Percentiles rank a stretch among this genome's conserved stretches.
Evolutionary conservation across 2,329 filamentous ascomycete genomes (phyloP).

Genomic region (Colletotrichum musae): DNA sequence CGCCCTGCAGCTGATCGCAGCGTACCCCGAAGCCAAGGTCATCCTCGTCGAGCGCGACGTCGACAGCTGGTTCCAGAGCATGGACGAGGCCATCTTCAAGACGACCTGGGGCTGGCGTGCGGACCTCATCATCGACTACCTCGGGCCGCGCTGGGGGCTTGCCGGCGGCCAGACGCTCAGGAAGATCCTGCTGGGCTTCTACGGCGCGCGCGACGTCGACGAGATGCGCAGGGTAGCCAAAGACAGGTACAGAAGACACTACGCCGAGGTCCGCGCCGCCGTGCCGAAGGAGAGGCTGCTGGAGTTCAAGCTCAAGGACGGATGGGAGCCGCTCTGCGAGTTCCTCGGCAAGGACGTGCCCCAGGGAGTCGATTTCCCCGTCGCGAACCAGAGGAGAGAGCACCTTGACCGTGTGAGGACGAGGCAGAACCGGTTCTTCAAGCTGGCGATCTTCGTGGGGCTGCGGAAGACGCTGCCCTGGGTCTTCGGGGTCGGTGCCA

Average conservation of each 20-base stretch:
- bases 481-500: slow-evolving; percentile 3
- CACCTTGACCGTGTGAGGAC: slow-evolving; percentile 27
- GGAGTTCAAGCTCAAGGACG: slow-evolving; percentile 56
- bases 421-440: slow-evolving; percentile 30
- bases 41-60: slow-evolving; percentile 61
- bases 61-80: slow-evolving; percentile 18
- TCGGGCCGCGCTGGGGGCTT: slow-evolving; percentile 51
- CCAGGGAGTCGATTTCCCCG: slow-evolving; percentile 48
- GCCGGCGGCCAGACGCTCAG: slow-evolving; percentile 44
- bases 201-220: slow-evolving; percentile 43
- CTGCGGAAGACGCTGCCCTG: slow-evolving; percentile 13
- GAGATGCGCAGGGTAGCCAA: slow-evolving; percentile 55
- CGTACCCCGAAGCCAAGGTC: slow-evolving; percentile 81
- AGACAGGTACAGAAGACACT: slow-evolving; percentile 54
- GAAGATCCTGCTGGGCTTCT: slow-evolving; percentile 50
- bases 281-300: slow-evolving; percentile 53
- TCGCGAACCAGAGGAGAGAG: slow-evolving; percentile 49
- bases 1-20: slow-evolving; percentile 77
- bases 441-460: not conserved
- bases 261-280: slow-evolving; percentile 52
- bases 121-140: slow-evolving; percentile 41
- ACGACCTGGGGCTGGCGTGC: slow-evolving; percentile 45
- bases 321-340: slow-evolving; percentile 59
- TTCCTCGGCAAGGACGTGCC: slow-evolving; percentile 56
- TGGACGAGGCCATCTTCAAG: slow-evolving; percentile 43